Evolutionary conservation across 176 grass and related monocot genomes (phyloP).

Genomic region (Guadua angustifolia): DNA sequence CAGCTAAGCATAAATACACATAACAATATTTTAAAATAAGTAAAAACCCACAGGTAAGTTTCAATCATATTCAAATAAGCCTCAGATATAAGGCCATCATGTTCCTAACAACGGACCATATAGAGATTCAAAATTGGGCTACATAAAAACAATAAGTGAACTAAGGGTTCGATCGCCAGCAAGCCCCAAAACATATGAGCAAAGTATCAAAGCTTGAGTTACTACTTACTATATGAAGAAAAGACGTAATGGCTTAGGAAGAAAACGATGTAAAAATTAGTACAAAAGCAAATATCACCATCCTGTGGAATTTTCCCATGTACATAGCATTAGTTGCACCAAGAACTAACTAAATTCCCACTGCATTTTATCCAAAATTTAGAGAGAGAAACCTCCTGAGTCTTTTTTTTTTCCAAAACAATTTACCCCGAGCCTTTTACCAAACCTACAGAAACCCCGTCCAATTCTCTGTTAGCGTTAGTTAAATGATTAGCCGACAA

Average conservation of each 20-base stretch:
- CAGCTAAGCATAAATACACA: neutral
- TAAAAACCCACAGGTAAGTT: neutral
- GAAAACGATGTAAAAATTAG: neutral
- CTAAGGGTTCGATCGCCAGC: neutral
- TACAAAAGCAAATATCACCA: neutral
- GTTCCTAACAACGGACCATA: conserved; percentile 12
- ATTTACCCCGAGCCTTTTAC: neutral
- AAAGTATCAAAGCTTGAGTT: neutral
- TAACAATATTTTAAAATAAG: neutral
- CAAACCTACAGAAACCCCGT: neutral
- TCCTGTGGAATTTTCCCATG: neutral
- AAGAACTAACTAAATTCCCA: neutral
- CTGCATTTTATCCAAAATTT: neutral
- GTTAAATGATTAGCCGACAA: neutral
- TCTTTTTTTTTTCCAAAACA: neutral
- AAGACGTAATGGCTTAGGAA: neutral
- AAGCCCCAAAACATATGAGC: neutral
- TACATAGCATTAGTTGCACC: neutral
- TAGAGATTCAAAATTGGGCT: neutral
- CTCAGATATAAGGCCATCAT: neutral
- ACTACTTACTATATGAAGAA: neutral
- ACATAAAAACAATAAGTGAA: neutral
- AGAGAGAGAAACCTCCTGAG: too few species aligned
- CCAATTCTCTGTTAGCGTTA: neutral
- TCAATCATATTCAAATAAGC: neutral